Evolutionary conservation across 768 basidiomycete species (phyloP), one percentile per base, ranked within the genome.

Genomic region (Rhizopogon roseolus): DNA sequence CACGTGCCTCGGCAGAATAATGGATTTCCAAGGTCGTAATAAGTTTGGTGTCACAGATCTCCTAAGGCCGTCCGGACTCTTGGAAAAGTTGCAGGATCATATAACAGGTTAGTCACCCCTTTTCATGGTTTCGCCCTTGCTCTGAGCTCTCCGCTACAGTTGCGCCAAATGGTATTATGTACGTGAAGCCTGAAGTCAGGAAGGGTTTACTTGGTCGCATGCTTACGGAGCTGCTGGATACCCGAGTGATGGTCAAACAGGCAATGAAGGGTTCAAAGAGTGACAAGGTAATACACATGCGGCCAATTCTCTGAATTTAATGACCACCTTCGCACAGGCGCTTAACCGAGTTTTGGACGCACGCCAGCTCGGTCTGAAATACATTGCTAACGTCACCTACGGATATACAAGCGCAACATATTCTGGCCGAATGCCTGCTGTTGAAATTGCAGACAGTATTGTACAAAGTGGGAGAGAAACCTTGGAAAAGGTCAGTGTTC

Each of bases 391-490:
- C 64, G 89, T 91, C 39, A 98, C 93, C 0, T 98, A 99, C 62
- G 96, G 97, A 0, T 98, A 99, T 65, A 98, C 96, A 0, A 80
- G 89, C 55, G 97, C 97, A 2, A 88, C 90, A 1, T 97, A 85
- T 64, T 98, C 95, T 14, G 97, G 97, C 2, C 78, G 97, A 45
- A 98, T 99, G 97, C 97, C 97, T 22, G 93, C 91, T 9, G 95
- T 98, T 17, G 95, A 98, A 67, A 93, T 99, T 39, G 97, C 97
- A 0, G 97, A 99, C 62, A 93, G 93, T 53, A 98, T 98, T 60
- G 96, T 99, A 0, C 94, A 98, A 71, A 95, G 84, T 41, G 96
- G 97, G 5, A 79, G 97, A 39, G 95, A 98, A 71, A 98, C 93
- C 0, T 73, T 98, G 19, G 96, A 98, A 69, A 92, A 93, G 81